Base-by-base conservation (phyloP, 2,329 filamentous ascomycete genomes). In the Epichloe aotearoae region DNA sequence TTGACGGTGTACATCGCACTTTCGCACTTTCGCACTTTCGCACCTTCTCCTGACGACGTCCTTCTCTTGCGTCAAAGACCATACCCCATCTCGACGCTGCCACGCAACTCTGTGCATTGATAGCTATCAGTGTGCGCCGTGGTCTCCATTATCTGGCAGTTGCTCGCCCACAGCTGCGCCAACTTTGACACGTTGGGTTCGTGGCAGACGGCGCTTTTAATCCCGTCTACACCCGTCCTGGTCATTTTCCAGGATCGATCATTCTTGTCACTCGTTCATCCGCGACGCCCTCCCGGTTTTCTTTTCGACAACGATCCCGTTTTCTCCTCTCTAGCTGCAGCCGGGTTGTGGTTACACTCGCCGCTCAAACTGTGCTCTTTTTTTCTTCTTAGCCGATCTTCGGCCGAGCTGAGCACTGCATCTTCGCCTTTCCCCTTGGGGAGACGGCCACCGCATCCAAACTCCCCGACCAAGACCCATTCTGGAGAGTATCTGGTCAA, bases 191-290 rank as follows among this genome's bases (percentile, higher is more conserved):
- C 46, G 46, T 49, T 46, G 23, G 10, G 23, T 40, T 17, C 19
- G 38, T 48, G n/a, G n/a, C 17, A 36, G 17, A 47, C 20, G 39
- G 30, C 38, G 20, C 17, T 15, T 39, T 34, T 3, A 40, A 50
- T 17, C 36, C 20, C 19, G 19, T 19, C 19, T 19, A n/a, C 40
- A 15, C 20, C 17, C 37, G 17, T 36, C 36, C 37, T 40, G 8
- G 45, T 36, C 30, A 30, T 44, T 37, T 46, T 17, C 20, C 33
- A 37, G 38, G 36, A 26, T 23, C 39, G 17, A 20, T 20, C 17
- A 33, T 34, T 39, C 45, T 20, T 23, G 50, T 52, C 50, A 45
- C 50, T 52, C 50, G 50, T 49, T 52, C 20, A 44, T 10, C 47
- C 19, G 19, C 47, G 17, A 26, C 33, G 5, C 19, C 30, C 6